Base-by-base conservation (phyloP, 148 eudicot species). In the Linanthus parryae region DNA sequence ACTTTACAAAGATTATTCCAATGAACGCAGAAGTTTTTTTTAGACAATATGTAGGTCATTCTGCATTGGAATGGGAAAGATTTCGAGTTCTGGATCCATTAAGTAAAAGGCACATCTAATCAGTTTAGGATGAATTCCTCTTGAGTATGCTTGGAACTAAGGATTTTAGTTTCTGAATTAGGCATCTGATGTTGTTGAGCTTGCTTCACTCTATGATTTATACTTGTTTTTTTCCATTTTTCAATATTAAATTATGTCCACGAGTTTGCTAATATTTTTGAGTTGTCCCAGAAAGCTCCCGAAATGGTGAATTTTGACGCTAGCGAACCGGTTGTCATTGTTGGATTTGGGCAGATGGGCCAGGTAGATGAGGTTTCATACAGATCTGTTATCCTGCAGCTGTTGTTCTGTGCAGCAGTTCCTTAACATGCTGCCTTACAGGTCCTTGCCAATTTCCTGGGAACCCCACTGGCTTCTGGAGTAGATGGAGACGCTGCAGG, bases 321-420 rank as follows among this genome's bases (percentile, higher is more conserved):
- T 47, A 75, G 75, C 22, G 96, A 92, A 35, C 96, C 98, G 44
- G 83, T 92, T 45, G 98, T 92, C 41, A 87, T 92, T 44, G 85
- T 92, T 68, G 98, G 98, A 57, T 92, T 92, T 68, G 96, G 96
- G 43, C 96, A 87, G 52, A 92, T 87, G 96, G 96, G 88, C 38
- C 98, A 87, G 95, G 97, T 91, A 71, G 20, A 9, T 34, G 21
- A 8, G 41, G 30, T 49, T 12, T 40, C 24, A 3, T 31, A 44
- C 31, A 30, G 23, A 24, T 3, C 22, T 16, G 23, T 15, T 29
- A 29, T 28, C 8, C 31, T 23, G 38, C 18, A 63, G 11, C 31
- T 7, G 34, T 22, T 11, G 50, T 13, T 34, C 27, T 54, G 4
- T 35, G 1, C 52, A n/a, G 41, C 52, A 12, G 37, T 20, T 36